Evolutionary conservation across 2,329 filamentous ascomycete species (phyloP), one percentile per base, ranked within the genome.

Genomic region (Rhynchosporium agropyri): DNA sequence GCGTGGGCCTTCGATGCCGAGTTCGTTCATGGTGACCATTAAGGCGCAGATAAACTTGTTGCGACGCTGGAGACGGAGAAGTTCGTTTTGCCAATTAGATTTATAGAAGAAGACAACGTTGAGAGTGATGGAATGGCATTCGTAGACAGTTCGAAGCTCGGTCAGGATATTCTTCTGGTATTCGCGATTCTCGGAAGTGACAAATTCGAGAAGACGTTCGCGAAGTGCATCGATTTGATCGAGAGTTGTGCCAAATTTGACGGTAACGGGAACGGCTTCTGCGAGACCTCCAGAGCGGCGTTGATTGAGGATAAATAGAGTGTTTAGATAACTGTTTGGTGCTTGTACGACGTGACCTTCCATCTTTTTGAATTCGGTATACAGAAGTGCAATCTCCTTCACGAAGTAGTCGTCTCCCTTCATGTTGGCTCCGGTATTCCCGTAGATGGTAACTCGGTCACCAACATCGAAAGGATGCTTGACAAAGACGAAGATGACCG

Each of bases 351-450:
- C 89, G 71, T 97, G 93, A 1, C 94, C 94, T 76, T 97, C 89
- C 90, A 97, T 94, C 81, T 97, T 97, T 82, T 97, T 97, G 80
- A 97, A 97, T 73, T 97, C 94, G 13, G 94, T 98, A 75, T 95
- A 98, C 15, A 97, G 83, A 1, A 98, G 82, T 1, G 92, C 90
- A 61, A 98, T 96, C 73, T 97, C 91, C 60, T 96, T 96, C 60
- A 98, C 93, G 68, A 96, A 97, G 77, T 97, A 98, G 72, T 97
- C 94, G 70, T 97, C 94, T 51, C 93, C 93, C 42, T 83, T 85
- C 73, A 92, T 83, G 15, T 83, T 75, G n/a, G 87, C 83, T 65
- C 94, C 94, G 0, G 92, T 92, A 71, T 92, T 96, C 60, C 93
- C 93, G 72, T 97, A 97, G 26, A 98, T 85, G 0, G 89, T 91